Base-by-base conservation (phyloP, 2,329 filamentous ascomycete species). In the Penicillium sp. region DNA sequence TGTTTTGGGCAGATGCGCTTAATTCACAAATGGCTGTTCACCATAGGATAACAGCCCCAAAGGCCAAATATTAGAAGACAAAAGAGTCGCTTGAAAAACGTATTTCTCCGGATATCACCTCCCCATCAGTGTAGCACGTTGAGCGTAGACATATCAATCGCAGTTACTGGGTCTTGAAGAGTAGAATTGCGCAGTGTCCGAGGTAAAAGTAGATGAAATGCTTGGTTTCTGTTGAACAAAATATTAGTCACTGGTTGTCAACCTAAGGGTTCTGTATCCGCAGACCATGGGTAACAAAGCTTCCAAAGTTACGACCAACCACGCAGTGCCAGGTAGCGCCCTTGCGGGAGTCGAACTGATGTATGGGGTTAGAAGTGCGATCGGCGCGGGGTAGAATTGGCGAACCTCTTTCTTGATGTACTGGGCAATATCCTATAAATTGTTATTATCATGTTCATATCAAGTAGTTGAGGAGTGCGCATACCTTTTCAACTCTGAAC, bases 161-260 rank as follows among this genome's bases (percentile, higher is more conserved):
- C n/a, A 49, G 61, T 67, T 70, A 97, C 85, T 97, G 93, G 40
- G 94, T 99, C 84, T 99, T 99, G 87, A 97, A 99, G 52, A 99
- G 87, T 55, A 99, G 84, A 73, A 99, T 97, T 59, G 94, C 94
- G 77, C 92, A 97, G 82, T 97, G 94, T 53, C 94, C 94, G 59
- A 99, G 89, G 81, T 99, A 99, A 82, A 99, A 99, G 82, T 99
- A 99, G 76, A 99, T 97, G 82, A 99, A 99, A 79, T 99, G 94
- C 81, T 97, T 97, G 29, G 94, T 97, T 78, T 97, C 94, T 97
- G 79, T 36, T 15, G 36, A 46, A 39, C 38, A 41, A 9, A 3
- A 45, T 55, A 43, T 55, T 23, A 62, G 71, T 54, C 52, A 52
- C 15, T 23, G 19, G 38, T 46, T 39, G n/a, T 25, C 15, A 10